A percentile compares a stretch with the other conserved stretches of the same genome.
Conservation (phyloP, 176 grass and related monocot species). For the Aegilops longissima region DNA sequence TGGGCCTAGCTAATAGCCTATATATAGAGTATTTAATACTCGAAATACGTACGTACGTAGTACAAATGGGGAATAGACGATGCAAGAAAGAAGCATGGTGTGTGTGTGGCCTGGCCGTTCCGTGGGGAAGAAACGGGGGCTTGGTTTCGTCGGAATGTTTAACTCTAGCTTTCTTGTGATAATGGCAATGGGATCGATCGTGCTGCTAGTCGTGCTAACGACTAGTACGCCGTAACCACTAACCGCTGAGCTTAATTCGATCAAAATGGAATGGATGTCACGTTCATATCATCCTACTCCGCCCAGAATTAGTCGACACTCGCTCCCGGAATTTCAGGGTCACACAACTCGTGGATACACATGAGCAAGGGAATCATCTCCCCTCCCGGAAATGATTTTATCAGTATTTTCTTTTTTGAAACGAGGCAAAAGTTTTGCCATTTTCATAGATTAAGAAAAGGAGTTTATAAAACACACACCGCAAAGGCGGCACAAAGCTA, state of each 20-base stretch:
- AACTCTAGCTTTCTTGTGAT: neutral
- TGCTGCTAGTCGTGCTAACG: constrained; percentile 4
- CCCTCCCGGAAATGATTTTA: too few species aligned
- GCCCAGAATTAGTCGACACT: too few species aligned
- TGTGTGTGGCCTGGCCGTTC: constrained; percentile 11
- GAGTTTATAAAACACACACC: too few species aligned
- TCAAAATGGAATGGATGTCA: neutral
- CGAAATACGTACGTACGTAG: neutral
- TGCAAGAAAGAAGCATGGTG: neutral
- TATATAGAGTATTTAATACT: too few species aligned
- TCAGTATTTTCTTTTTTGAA: too few species aligned
- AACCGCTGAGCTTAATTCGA: neutral
- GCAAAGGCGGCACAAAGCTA: too few species aligned
- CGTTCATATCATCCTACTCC: neutral
- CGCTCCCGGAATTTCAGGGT: neutral
- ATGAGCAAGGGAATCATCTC: too few species aligned
- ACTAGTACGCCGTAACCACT: neutral
- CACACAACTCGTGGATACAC: too few species aligned
- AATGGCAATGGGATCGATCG: neutral
- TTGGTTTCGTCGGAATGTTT: neutral
- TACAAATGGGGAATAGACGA: neutral
- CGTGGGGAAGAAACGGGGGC: neutral
- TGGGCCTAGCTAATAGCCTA: neutral
- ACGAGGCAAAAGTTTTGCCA: too few species aligned
- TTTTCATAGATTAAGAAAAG: too few species aligned